phyloP scores from a whole-genome alignment of 192 early-diverging fungal genomes.

The Backusella tuberculispora region DNA sequence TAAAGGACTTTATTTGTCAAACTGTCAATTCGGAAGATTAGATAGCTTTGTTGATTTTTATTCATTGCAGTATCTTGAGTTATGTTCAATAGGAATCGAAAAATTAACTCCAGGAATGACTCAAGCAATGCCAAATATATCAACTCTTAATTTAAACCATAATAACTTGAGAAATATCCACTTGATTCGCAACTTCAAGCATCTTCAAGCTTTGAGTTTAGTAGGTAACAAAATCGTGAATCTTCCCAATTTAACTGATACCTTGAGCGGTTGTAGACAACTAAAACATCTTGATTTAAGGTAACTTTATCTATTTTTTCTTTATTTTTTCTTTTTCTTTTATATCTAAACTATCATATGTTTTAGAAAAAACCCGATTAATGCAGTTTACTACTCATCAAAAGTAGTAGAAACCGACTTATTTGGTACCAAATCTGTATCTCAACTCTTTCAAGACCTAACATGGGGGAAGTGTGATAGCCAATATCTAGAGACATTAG shows the following conservation, averaged over 20 bases:
- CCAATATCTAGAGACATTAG: background rate
- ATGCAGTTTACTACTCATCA: background rate
- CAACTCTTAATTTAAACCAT: background rate
- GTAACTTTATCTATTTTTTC: background rate
- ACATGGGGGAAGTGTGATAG: constrained; percentile 8
- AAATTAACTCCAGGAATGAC: background rate
- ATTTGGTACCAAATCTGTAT: background rate
- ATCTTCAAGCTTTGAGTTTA: background rate
- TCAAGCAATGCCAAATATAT: background rate
- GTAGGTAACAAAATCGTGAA: background rate
- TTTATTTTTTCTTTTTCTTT: no score
- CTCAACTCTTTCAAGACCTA: constrained; percentile 12
- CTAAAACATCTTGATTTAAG: constrained; percentile 13
- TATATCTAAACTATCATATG: no score
- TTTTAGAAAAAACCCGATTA: no score
- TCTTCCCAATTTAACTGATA: background rate
- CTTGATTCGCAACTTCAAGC: background rate
- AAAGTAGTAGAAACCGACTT: background rate
- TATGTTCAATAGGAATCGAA: background rate
- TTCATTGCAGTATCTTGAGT: background rate
- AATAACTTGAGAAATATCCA: background rate
- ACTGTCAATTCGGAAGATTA: background rate
- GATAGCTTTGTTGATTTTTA: background rate
- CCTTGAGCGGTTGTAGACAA: background rate
- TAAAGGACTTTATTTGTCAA: background rate